Conservation (phyloP, 2,329 filamentous ascomycete genomes). For the Aspergillus novoparasiticus region DNA sequence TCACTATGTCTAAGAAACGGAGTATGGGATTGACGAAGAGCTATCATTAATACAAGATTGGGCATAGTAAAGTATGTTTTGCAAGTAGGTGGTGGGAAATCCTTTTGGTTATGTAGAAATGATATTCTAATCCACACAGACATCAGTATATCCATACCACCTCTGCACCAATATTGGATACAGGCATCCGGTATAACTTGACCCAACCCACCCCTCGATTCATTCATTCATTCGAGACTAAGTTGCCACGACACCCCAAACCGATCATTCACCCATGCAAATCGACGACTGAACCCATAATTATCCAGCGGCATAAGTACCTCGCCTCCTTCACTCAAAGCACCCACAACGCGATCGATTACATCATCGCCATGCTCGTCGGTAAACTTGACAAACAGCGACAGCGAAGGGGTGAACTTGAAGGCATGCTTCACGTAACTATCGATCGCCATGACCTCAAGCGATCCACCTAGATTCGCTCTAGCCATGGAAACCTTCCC, state of each 20-base stretch:
- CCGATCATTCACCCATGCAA: neutral
- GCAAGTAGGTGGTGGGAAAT: too few species aligned
- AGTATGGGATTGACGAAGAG: too few species aligned
- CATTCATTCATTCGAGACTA: neutral
- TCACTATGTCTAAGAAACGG: too few species aligned
- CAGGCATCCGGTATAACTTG: neutral
- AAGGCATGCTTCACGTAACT: neutral
- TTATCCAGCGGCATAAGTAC: neutral
- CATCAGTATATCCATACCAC: too few species aligned
- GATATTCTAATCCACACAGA: too few species aligned
- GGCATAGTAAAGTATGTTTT: neutral
- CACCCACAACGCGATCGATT: neutral
- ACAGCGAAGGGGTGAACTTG: neutral
- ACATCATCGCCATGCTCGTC: neutral
- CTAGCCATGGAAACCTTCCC: neutral
- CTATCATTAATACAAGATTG: neutral
- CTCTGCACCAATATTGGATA: accelerated
- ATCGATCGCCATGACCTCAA: neutral
- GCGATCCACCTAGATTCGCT: neutral
- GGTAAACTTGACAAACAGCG: neutral
- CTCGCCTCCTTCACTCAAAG: neutral
- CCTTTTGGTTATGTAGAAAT: too few species aligned
- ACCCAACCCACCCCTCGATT: too few species aligned
- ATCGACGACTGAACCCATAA: neutral
- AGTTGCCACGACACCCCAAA: neutral